Base-by-base conservation (phyloP, 108 stramenopile species). In the Nitzschia sp. region DNA sequence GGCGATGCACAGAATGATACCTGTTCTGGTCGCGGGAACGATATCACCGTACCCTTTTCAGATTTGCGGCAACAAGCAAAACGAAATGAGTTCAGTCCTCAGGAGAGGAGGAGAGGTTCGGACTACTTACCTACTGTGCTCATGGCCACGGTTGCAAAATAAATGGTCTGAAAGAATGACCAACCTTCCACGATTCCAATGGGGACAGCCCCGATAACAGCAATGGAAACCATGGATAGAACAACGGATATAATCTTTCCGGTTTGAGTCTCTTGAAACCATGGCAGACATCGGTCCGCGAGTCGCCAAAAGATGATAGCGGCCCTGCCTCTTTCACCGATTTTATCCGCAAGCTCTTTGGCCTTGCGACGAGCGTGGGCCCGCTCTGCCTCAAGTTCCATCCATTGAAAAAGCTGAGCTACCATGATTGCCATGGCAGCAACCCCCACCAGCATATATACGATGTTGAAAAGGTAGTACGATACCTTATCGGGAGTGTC, bases 181-280 rank as follows among this genome's bases (percentile, higher is more conserved):
- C 86, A 88, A 1, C 82, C 83, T 61, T 88, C 83, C 47, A 84
- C 75, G 6, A 62, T 57, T 4, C 86, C 86, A 30, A 88, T 80
- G 2, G 79, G 76, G 15, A 68, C 53, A 13, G 86, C 86, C 13
- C 86, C 86, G 9, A 87, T 68, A 1, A 79, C 34, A 47, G 82
- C 79, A 66, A 87, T 58, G 9, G 71, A 79, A 15, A 65, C 29
- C 61, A 83, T 83, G n/a, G 85, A 80, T 32, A 86, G 55, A 19
- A 74, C 23, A 2, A 83, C 80, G 3, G 68, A 66, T 49, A 86
- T 18, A n/a, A 68, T 53, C 34, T 72, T 36, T 28, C 85, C 85
- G 11, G 53, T 42, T 36, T 70, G 63, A 9, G 79, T 83, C 19
- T 74, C 66, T 11, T 54, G 45, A 31, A 86, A 35, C 57, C 72